These are phyloP conservation scores for Metschnikowia drakensbergensis DNA, from an alignment of 805 yeast genomes.

Conservation along the genomic window DNA sequence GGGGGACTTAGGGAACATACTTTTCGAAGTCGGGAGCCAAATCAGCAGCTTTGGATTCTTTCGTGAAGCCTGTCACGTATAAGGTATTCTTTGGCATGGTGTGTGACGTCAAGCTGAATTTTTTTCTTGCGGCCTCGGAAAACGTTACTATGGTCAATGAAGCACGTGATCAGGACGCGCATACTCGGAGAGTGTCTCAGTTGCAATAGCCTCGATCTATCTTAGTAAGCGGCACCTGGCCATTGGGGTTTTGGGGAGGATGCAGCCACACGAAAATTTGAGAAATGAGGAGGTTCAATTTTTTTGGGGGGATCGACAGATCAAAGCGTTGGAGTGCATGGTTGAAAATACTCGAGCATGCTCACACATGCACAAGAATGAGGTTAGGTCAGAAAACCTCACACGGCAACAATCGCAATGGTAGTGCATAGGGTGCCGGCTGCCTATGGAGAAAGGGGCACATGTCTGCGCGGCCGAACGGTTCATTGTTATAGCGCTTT, in stretches of 20 bases:
- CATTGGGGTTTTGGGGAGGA: background rate
- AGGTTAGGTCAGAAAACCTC: background rate
- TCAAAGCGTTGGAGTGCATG: background rate
- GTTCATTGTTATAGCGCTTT: background rate
- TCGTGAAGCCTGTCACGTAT: conserved; percentile 55
- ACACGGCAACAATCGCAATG: background rate
- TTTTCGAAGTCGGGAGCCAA: conserved; percentile 58
- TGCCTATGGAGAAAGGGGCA: background rate
- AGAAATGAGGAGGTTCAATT: background rate
- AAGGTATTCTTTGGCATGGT: conserved; percentile 46
- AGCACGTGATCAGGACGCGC: conserved; percentile 5
- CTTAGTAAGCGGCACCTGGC: background rate
- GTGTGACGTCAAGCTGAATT: background rate
- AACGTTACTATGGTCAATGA: background rate
- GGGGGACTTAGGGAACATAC: conserved; percentile 38
- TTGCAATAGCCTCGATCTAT: background rate
- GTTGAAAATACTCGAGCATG: background rate
- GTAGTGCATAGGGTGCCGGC: background rate
- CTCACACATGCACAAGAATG: background rate
- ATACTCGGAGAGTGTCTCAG: background rate
- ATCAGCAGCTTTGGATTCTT: conserved; percentile 51
- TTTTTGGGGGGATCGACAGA: background rate
- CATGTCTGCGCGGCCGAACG: background rate
- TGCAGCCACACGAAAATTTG: background rate
- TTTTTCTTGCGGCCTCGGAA: conserved; percentile 1